Conservation (phyloP, 2,329 filamentous ascomycete genomes). For the Talaromyces funiculosus region DNA sequence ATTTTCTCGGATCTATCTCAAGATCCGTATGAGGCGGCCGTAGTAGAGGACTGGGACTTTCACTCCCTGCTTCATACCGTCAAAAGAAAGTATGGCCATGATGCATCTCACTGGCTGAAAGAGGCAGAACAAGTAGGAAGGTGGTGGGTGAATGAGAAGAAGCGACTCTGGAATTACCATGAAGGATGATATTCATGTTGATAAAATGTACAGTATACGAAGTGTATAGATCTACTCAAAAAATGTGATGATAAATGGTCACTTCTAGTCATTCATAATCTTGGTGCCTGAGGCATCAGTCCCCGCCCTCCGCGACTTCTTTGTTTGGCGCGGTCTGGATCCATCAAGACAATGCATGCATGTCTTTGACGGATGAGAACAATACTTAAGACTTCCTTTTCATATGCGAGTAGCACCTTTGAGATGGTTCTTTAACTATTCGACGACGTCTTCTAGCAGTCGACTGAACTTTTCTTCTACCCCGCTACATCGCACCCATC, state of each 20-base stretch:
- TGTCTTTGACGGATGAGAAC: conserved; percentile 7
- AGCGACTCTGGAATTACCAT: conserved; percentile 22
- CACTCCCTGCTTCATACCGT: conserved; percentile 24
- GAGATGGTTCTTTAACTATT: background rate
- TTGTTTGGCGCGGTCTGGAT: background rate
- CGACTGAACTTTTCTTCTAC: background rate
- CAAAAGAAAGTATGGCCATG: conserved; percentile 24
- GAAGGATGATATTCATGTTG: conserved; percentile 7
- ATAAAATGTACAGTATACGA: conserved; percentile 4
- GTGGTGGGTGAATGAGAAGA: conserved; percentile 37
- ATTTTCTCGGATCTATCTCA: conserved; percentile 30
- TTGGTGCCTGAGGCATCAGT: background rate
- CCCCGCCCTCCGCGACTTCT: background rate
- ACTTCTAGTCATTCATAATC: background rate
- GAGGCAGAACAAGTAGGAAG: conserved; percentile 33
- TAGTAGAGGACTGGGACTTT: conserved; percentile 30
- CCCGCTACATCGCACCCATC: background rate
- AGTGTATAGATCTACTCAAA: background rate
- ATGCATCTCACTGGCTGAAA: conserved; percentile 30
- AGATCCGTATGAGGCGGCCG: conserved; percentile 31
- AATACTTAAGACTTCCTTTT: background rate
- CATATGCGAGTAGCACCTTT: background rate
- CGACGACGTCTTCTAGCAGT: background rate
- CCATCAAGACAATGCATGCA: background rate
- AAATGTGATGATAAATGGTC: background rate